phyloP scores from a whole-genome alignment of 2,329 filamentous ascomycete genomes.

The Epichloe brachyelytri region DNA sequence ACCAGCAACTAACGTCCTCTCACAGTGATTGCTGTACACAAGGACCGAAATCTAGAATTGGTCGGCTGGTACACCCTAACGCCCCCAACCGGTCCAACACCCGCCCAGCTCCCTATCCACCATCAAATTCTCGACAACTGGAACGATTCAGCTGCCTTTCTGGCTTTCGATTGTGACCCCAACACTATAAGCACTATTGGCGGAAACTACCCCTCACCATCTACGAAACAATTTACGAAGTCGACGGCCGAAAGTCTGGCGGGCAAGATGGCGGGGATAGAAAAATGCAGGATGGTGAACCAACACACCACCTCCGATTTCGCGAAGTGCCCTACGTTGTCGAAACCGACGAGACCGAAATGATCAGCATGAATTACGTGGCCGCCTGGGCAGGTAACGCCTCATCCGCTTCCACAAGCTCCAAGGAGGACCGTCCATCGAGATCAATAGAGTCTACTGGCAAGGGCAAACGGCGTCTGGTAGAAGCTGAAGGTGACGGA shows the following conservation, averaged over 20 bases:
- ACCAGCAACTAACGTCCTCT: neutral
- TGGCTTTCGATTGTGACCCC: constrained; percentile 69
- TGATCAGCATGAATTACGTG: constrained; percentile 94
- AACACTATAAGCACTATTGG: constrained; percentile 44
- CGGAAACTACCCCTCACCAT: constrained; percentile 77
- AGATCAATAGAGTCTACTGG: constrained; percentile 32
- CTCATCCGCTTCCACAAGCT: constrained; percentile 26
- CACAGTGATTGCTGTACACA: constrained; percentile 78
- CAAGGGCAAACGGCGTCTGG: constrained; percentile 37
- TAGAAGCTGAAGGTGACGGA: constrained; percentile 19
- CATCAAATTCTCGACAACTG: constrained; percentile 58
- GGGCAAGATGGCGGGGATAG: constrained; percentile 48
- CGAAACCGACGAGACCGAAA: constrained; percentile 90
- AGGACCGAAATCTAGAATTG: constrained; percentile 66
- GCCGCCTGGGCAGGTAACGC: constrained; percentile 73
- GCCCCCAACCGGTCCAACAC: constrained; percentile 57
- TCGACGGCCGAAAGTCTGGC: constrained; percentile 37
- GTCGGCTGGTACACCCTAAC: constrained; percentile 88
- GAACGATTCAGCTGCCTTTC: constrained; percentile 77
- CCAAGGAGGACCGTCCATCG: constrained; percentile 29
- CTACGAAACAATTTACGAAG: constrained; percentile 74
- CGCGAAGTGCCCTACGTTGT: constrained; percentile 74
- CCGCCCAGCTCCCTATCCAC: constrained; percentile 60
- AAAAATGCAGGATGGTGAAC: constrained; percentile 56
- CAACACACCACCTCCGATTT: constrained; percentile 55